Evolutionary conservation across 2,329 filamentous ascomycete species (phyloP), one percentile per base, ranked within the genome.

Genomic region (Fusarium sublunatum): DNA sequence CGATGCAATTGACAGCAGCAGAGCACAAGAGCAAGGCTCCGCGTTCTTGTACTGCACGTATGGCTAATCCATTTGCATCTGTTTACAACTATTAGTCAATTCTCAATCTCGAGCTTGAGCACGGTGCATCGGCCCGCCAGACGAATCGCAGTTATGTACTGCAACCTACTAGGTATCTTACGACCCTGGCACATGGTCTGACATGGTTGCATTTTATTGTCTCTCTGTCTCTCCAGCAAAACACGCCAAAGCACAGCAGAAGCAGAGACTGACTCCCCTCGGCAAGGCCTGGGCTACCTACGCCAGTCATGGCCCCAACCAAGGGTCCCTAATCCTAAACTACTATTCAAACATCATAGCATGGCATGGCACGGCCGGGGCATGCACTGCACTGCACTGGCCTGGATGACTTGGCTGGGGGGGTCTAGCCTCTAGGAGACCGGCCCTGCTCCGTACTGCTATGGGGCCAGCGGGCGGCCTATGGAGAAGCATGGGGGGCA

Each of bases 71-170:
- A 57, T 67, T 53, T 56, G 50, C 53, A 66, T 52, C 52, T 51
- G 55, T 55, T 70, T 67, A 66, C 67, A 67, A 61, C 49, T 67
- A 66, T 70, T 70, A 70, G 68, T 68, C 64, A 65, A 65, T 54
- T 46, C 47, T 44, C 46, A 31, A 40, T 53, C 51, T 67, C 48
- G 35, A 61, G 59, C 46, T 40, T 53, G 55, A 70, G 68, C 65
- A 68, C 65, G 68, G 68, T 68, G 68, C 68, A 70, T 67, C 68
- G 68, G 68, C 64, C 68, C 68, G 67, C 55, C 54, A 68, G 58
- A 57, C 65, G 54, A 61, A 70, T 70, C 55, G 53, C 50, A 60
- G 57, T 43, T 44, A 31, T 55, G 46, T 44, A 31, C 31, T 44
- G 41, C 25, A 51, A 35, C 46, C 41, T 65, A 19, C 19, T 19